Evolutionary conservation across 2,329 filamentous ascomycete genomes (phyloP).

Genomic region (Apiospora phragmitis): DNA sequence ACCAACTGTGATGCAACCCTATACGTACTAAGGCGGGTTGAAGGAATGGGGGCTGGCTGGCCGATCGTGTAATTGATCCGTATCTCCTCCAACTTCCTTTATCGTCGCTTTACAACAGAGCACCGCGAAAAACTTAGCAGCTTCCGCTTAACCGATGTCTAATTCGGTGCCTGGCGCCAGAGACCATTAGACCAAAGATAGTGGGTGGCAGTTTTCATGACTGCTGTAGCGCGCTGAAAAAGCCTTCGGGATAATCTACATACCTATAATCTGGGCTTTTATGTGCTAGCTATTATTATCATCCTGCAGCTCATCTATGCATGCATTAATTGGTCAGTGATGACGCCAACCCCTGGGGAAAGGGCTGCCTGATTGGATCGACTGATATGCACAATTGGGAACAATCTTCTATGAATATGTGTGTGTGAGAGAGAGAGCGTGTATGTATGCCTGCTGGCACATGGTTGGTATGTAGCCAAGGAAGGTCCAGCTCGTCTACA

Average conservation of each 20-base stretch:
- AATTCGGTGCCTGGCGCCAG: neutral
- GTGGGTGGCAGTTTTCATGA: neutral
- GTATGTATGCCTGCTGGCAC: neutral
- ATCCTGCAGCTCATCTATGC: neutral
- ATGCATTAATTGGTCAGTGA: neutral
- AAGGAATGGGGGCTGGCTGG: neutral
- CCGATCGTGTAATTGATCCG: neutral
- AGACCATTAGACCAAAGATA: neutral
- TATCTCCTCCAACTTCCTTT: neutral
- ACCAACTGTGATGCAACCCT: neutral
- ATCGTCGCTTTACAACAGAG: neutral
- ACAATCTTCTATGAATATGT: neutral
- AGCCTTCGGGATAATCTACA: neutral
- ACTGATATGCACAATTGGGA: neutral
- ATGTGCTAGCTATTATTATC: neutral
- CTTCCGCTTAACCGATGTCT: neutral
- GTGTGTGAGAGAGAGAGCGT: too few species aligned
- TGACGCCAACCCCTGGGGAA: neutral
- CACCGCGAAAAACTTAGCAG: neutral
- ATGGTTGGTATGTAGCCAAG: neutral
- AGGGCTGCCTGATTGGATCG: neutral
- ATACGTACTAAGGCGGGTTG: neutral
- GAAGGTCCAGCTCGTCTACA: neutral
- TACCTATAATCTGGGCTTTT: neutral
- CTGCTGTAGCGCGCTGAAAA: neutral